phyloP scores from a whole-genome alignment of 2,329 filamentous ascomycete species.

The Claviceps capensis region DNA sequence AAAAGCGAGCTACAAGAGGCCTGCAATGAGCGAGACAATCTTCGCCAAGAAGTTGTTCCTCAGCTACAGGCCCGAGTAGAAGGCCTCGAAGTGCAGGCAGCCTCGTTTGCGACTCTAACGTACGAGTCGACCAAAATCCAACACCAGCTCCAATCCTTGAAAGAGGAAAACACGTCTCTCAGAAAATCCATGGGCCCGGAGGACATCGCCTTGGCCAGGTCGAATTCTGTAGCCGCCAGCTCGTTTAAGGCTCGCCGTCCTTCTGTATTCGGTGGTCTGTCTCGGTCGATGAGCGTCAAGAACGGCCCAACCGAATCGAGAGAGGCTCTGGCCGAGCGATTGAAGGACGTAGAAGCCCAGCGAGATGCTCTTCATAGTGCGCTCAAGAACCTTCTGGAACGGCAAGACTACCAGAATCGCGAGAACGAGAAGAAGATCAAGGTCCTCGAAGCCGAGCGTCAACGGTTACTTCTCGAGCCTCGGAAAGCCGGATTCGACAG shows the following conservation, averaged over 20 bases:
- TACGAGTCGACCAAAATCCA: constrained; percentile 78
- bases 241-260: constrained; percentile 27
- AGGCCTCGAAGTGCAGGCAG: constrained; percentile 60
- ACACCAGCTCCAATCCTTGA: constrained; percentile 65
- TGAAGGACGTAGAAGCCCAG: constrained; percentile 89
- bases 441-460: constrained; percentile 63
- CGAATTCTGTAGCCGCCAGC: constrained; percentile 52
- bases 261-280: constrained; percentile 29
- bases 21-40: constrained; percentile 79
- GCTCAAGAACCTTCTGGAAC: constrained; percentile 69
- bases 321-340: constrained; percentile 59
- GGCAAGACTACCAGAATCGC: constrained; percentile 72
- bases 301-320: constrained; percentile 39
- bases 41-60: constrained; percentile 78
- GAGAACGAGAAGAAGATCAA: constrained; percentile 73
- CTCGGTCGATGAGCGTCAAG: constrained; percentile 47
- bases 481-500: constrained; percentile 68
- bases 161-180: constrained; percentile 50
- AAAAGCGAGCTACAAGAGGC: constrained; percentile 70
- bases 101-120: constrained; percentile 56
- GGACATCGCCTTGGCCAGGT: constrained; percentile 35
- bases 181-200: constrained; percentile 21
- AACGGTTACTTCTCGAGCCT: constrained; percentile 54
- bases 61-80: constrained; percentile 64
- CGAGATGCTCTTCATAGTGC: constrained; percentile 83